Base-by-base conservation (phyloP, 306 rosid genomes). In the Citrullus mucosospermus region DNA sequence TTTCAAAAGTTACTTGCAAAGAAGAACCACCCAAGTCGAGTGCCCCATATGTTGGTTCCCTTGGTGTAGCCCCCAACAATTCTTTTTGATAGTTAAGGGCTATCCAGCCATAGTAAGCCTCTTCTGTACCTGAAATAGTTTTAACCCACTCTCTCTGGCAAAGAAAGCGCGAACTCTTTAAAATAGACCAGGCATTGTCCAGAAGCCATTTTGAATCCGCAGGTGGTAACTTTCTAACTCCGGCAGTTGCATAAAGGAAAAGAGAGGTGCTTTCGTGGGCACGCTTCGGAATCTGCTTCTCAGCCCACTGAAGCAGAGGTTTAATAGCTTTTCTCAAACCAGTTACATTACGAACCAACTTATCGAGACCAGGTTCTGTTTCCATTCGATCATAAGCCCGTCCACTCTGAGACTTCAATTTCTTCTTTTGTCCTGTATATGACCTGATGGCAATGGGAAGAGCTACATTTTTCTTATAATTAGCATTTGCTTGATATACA, bases 11-110 rank as follows among this genome's bases (percentile, higher is more conserved):
- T 76, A 95, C 96, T 88, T 95, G 97, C 91, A 95, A 87, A 0
- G 97, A 95, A 18, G 97, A 95, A 14, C 99, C 99, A 11, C 99
- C 99, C 87, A 95, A 82, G 71, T 95, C 97, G 75, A 95, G 97
- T 8, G 97, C 93, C 46, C 97, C 99, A 81, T 84, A 92, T 14
- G 97, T 95, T 25, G 91, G 91, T 81, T 85, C 80, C 84, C 89
- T 89, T 28, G 96, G 93, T 36, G 61, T 88, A 57, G 84, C 88
- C 41, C 97, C 93, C 70, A 95, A 87, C 62, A 87, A 81, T 6
- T 84, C 82, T 6, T 84, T 86, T 38, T 86, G 85, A 86, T 92
- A 90, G 84, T 95, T 95, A 81, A 95, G 97, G 9, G 97, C 91
- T 60, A 95, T 92, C 98, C 98, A 95, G 46, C 98, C 98, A 79